A percentile compares a stretch with the other conserved stretches of the same genome.
Conservation (phyloP, 2,329 filamentous ascomycete species). For the Didymosphaeria variabile region DNA sequence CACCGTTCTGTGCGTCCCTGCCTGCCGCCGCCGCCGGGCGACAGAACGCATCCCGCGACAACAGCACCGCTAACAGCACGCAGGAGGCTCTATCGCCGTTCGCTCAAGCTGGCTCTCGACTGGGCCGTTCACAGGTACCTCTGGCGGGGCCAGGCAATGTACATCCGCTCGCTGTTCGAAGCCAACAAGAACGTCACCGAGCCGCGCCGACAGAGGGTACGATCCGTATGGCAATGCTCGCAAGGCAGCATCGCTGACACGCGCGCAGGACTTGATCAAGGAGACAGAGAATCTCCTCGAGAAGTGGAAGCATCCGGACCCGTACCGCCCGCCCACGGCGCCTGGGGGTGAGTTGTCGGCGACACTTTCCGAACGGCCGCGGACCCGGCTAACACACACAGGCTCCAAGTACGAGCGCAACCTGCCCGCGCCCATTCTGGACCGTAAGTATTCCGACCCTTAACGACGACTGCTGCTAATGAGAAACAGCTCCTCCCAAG, state of each 20-base stretch:
- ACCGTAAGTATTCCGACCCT: constrained; percentile 70
- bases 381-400: constrained; percentile 52
- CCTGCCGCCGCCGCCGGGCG: constrained; percentile 23
- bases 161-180: constrained; percentile 94
- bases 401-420: constrained; percentile 98
- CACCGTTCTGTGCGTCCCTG: constrained; percentile 45
- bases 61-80: constrained; percentile 38
- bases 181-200: constrained; percentile 87
- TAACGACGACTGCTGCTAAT: constrained; percentile 26
- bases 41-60: constrained; percentile 21
- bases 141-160: constrained; percentile 95
- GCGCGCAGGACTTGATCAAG: constrained; percentile 75
- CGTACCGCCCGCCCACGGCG: constrained; percentile 86
- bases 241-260: constrained; percentile 29
- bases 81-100: constrained; percentile 85
- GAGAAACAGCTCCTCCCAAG: constrained; percentile 43
- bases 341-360: constrained; percentile 75
- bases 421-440: constrained; percentile 78
- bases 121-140: constrained; percentile 93
- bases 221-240: constrained; percentile 27
- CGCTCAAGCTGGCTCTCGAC: constrained; percentile 90
- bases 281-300: constrained; percentile 90
- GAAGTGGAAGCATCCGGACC: constrained; percentile 97
- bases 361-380: constrained; percentile 12
- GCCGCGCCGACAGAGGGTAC: constrained; percentile 84